phyloP scores from a whole-genome alignment of 75 land plant species.

The Sequoia sempervirens region DNA sequence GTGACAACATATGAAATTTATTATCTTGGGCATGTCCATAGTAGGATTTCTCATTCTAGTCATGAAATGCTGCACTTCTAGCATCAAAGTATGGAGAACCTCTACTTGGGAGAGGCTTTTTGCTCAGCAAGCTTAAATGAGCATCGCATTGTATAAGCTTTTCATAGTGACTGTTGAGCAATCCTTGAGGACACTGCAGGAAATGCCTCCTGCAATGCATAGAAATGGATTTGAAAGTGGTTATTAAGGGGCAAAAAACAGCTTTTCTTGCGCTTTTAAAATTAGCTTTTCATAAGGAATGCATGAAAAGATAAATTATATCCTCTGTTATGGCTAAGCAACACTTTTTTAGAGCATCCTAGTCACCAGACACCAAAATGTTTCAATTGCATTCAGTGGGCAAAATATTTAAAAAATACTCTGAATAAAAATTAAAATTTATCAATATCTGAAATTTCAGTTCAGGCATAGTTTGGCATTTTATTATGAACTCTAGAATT shows the following conservation, averaged over 20 bases:
- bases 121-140: slow-evolving; percentile 58
- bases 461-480: background rate
- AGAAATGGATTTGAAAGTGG: background rate
- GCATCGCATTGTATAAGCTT: slow-evolving; percentile 80
- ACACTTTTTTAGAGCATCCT: background rate
- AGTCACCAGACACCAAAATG: background rate
- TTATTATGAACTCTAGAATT: background rate
- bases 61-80: slow-evolving; percentile 21
- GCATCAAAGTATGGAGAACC: slow-evolving; percentile 55
- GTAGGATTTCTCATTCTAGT: slow-evolving; percentile 18
- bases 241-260: background rate
- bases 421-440: background rate
- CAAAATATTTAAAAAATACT: background rate
- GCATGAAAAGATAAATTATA: background rate
- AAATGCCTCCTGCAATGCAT: slow-evolving; percentile 53
- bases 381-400: background rate
- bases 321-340: background rate
- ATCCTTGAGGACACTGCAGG: slow-evolving; percentile 57
- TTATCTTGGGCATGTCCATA: background rate
- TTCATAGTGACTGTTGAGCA: slow-evolving; percentile 70
- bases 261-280: no score
- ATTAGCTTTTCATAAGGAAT: background rate
- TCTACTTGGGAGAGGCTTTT: slow-evolving; percentile 38
- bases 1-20: background rate
- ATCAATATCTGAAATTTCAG: background rate